Conservation (phyloP, 805 yeast species). For the Sugiyamaella mastotermitis region DNA sequence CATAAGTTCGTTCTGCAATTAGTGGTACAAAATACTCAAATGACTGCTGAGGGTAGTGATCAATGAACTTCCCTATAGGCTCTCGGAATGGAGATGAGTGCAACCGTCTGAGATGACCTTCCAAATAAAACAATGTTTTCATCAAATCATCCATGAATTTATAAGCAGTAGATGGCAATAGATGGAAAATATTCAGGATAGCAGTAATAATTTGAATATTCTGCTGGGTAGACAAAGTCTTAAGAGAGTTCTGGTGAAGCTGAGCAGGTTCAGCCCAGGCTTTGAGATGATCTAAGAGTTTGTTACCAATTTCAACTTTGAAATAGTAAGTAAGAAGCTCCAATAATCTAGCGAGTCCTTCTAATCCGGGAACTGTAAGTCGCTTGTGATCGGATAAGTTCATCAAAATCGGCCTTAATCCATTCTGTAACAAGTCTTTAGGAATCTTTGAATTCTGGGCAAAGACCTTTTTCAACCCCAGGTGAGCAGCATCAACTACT, state of each 20-base stretch:
- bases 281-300: conserved; percentile 83
- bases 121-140: conserved; percentile 68
- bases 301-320: conserved; percentile 94
- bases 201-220: conserved; percentile 86
- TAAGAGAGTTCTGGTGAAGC: conserved; percentile 68
- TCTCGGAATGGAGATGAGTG: conserved; percentile 82
- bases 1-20: conserved; percentile 57
- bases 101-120: conserved; percentile 76
- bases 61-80: conserved; percentile 83
- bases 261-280: conserved; percentile 92
- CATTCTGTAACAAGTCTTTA: conserved; percentile 89
- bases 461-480: conserved; percentile 75
- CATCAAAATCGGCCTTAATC: conserved; percentile 92
- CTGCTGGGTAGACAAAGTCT: conserved; percentile 71
- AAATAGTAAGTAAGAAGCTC: conserved; percentile 87
- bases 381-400: conserved; percentile 90
- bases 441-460: conserved; percentile 86
- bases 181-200: conserved; percentile 82
- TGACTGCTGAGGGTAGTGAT: conserved; percentile 74
- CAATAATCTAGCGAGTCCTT: conserved; percentile 80
- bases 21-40: conserved; percentile 62
- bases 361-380: conserved; percentile 80
- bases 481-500: conserved; percentile 89
- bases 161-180: conserved; percentile 86
- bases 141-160: conserved; percentile 86